Evolutionary conservation across 2,329 filamentous ascomycete genomes (phyloP).

Genomic region (Epichloe baconii): DNA sequence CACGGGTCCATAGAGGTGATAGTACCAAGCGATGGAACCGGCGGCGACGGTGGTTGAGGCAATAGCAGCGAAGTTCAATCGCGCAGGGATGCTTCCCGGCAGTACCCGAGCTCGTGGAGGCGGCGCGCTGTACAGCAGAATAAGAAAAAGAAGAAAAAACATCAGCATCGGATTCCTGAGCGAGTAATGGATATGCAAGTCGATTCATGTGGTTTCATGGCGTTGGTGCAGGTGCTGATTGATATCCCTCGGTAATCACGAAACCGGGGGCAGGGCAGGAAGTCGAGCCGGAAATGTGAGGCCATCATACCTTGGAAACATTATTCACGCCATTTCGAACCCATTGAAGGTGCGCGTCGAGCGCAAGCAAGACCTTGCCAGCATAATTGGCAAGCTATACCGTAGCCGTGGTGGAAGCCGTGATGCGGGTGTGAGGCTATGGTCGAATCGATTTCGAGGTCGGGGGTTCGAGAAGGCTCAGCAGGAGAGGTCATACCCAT

Average conservation of each 20-base stretch:
- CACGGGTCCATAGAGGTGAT: conserved; percentile 83
- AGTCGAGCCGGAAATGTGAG: conserved; percentile 15
- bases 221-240: conserved; percentile 12
- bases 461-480: conserved; percentile 26
- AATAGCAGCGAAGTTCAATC: conserved; percentile 74
- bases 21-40: conserved; percentile 93
- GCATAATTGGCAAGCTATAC: conserved; percentile 54
- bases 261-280: neutral
- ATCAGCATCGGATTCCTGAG: conserved; percentile 24
- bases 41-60: conserved; percentile 77
- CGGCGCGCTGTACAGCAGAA: conserved; percentile 38
- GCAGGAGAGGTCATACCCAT: conserved; percentile 20
- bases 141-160: conserved; percentile 11
- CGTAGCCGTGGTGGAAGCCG: conserved; percentile 24
- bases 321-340: conserved; percentile 61
- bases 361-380: conserved; percentile 85
- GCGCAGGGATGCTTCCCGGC: conserved; percentile 60
- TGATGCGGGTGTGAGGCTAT: conserved; percentile 22
- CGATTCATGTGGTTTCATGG: conserved; percentile 17
- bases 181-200: conserved; percentile 11
- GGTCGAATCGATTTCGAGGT: conserved; percentile 22
- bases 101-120: conserved; percentile 63
- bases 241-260: conserved; percentile 17
- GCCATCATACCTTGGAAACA: conserved; percentile 55
- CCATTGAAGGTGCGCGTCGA: conserved; percentile 74